Conservation (phyloP, 2,329 filamentous ascomycete genomes). For the Fusarium nodosum region DNA sequence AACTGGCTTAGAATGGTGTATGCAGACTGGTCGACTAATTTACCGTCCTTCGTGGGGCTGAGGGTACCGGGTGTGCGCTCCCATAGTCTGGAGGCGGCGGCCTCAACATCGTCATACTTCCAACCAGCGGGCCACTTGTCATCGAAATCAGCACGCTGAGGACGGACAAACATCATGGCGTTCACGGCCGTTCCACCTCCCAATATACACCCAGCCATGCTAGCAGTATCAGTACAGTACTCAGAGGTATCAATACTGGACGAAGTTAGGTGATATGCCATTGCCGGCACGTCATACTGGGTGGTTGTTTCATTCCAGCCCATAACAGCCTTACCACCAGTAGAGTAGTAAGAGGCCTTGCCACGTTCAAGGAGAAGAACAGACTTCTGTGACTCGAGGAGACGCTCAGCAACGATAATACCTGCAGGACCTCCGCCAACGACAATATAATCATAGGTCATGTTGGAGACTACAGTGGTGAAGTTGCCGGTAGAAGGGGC, state of each 20-base stretch:
- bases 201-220: constrained; percentile 79
- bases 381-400: constrained; percentile 72
- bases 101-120: constrained; percentile 69
- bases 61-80: constrained; percentile 78
- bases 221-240: constrained; percentile 74
- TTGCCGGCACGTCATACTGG: constrained; percentile 78
- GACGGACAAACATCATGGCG: constrained; percentile 77
- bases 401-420: constrained; percentile 69
- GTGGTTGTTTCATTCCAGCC: constrained; percentile 75
- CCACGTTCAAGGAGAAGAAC: constrained; percentile 71
- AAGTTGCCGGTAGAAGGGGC: constrained; percentile 42
- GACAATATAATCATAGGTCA: constrained; percentile 72
- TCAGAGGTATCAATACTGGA: constrained; percentile 69
- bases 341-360: constrained; percentile 72
- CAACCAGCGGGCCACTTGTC: constrained; percentile 79
- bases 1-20: constrained; percentile 73
- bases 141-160: constrained; percentile 76
- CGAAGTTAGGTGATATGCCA: constrained; percentile 81
- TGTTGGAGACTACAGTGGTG: constrained; percentile 51
- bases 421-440: constrained; percentile 74
- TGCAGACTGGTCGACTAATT: constrained; percentile 75
- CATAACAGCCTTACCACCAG: constrained; percentile 73
- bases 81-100: constrained; percentile 73
- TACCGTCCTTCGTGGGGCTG: constrained; percentile 74
- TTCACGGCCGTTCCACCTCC: constrained; percentile 77